These are phyloP conservation scores for Nannochloropsis granulata DNA, from an alignment of 108 stramenopile species.

Conservation along the genomic window DNA sequence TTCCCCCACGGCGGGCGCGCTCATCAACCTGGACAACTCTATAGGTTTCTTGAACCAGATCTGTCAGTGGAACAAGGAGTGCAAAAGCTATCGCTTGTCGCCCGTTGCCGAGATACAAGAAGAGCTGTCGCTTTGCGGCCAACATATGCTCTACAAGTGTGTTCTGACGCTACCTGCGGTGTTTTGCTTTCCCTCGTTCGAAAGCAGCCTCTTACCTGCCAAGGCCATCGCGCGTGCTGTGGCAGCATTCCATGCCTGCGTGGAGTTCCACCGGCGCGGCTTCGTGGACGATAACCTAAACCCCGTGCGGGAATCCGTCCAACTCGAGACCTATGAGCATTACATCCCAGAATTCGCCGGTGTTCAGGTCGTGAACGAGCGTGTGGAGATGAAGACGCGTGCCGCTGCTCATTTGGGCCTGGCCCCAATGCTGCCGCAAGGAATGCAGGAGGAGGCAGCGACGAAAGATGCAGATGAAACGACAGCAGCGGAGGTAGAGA, in stretches of 20 bases:
- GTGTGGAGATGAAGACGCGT: background rate
- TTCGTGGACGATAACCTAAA: background rate
- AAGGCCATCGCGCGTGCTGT: background rate
- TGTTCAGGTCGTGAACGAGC: background rate
- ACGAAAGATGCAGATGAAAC: background rate
- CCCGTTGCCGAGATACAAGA: background rate
- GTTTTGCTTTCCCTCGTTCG: background rate
- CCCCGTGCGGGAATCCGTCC: background rate
- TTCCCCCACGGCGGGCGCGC: background rate
- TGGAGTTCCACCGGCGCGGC: background rate
- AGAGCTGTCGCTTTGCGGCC: background rate
- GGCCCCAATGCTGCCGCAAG: background rate
- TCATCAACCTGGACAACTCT: background rate
- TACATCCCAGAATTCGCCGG: background rate
- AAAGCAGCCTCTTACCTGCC: background rate
- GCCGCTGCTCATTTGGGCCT: background rate
- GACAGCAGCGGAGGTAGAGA: background rate
- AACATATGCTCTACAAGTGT: background rate
- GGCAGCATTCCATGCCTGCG: background rate
- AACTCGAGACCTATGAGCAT: background rate
- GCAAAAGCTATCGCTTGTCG: background rate
- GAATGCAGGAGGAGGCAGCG: background rate
- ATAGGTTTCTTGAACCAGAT: background rate
- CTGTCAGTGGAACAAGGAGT: background rate
- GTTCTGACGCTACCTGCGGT: background rate